Evolutionary conservation across 2,329 filamentous ascomycete species (phyloP).

Genomic region (Saccharata proteae): DNA sequence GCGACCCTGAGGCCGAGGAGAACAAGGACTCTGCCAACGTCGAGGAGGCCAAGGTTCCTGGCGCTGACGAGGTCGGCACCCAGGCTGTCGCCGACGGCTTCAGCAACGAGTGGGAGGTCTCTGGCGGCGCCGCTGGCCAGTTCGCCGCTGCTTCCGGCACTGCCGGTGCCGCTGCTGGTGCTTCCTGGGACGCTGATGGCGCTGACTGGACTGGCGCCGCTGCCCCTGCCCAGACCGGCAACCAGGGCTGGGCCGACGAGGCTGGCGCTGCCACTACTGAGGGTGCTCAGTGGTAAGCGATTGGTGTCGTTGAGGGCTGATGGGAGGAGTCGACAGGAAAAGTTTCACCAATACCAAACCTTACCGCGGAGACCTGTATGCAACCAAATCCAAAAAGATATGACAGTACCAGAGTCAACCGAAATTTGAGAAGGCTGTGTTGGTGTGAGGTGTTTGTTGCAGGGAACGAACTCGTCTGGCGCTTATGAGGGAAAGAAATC

Average conservation of each 20-base stretch:
- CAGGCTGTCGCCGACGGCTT: slow-evolving; percentile 70
- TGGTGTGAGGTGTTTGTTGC: neutral
- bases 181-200: slow-evolving; percentile 53
- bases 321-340: slow-evolving; percentile 7
- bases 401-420: neutral
- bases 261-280: slow-evolving; percentile 21
- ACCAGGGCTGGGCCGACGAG: slow-evolving; percentile 39
- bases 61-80: slow-evolving; percentile 72
- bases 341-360: too few relatives aligned
- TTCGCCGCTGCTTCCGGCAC: slow-evolving; percentile 50
- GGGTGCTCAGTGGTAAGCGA: slow-evolving; percentile 33
- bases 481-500: slow-evolving; percentile 99
- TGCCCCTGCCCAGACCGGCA: slow-evolving; percentile 31
- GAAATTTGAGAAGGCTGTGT: neutral
- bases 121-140: slow-evolving; percentile 50
- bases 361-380: neutral
- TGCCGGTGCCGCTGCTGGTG: slow-evolving; percentile 48
- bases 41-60: slow-evolving; percentile 76
- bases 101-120: slow-evolving; percentile 77
- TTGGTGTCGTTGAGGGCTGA: slow-evolving; percentile 4
- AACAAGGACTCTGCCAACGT: slow-evolving; percentile 79
- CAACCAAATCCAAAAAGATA: neutral
- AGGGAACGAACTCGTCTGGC: too few relatives aligned
- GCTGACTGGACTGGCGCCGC: slow-evolving; percentile 57
- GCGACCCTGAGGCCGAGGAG: slow-evolving; percentile 98